These are phyloP conservation scores for Auricularia heimuer DNA, from an alignment of 768 basidiomycete genomes.

Conservation along the genomic window DNA sequence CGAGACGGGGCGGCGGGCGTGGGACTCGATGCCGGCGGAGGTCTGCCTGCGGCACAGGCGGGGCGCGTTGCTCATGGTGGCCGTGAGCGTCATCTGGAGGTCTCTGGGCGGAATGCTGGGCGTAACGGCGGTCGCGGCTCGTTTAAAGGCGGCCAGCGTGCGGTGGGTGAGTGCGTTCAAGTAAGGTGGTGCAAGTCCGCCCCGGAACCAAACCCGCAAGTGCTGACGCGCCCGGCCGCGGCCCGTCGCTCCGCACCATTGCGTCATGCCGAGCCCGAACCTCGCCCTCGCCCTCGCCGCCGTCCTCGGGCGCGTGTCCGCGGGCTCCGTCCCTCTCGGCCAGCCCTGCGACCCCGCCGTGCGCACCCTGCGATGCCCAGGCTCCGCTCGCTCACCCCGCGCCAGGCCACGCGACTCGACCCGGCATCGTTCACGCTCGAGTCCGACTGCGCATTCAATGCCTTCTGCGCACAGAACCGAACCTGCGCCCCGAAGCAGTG, in stretches of 20 bases:
- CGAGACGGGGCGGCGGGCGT: background rate
- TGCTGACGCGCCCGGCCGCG: too few relatives aligned
- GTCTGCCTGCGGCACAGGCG: background rate
- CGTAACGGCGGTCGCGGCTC: background rate
- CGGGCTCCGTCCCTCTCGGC: constrained; percentile 38
- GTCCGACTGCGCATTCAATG: constrained; percentile 63
- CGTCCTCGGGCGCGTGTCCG: constrained; percentile 21
- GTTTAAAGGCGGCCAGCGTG: background rate
- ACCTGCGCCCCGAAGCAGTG: constrained; percentile 60
- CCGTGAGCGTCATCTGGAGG: background rate
- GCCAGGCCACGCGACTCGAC: constrained; percentile 38
- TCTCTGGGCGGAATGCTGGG: background rate
- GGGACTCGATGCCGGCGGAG: background rate
- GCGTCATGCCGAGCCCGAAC: background rate
- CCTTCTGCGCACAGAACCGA: constrained; percentile 49
- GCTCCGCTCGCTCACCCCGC: background rate
- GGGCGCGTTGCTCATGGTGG: background rate
- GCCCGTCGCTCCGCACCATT: background rate
- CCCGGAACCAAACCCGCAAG: too few relatives aligned
- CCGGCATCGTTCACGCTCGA: constrained; percentile 67
- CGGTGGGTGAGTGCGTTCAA: background rate
- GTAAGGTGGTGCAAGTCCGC: background rate
- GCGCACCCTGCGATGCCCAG: background rate
- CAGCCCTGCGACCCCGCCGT: constrained; percentile 35
- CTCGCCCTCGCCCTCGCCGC: background rate